Conservation (phyloP, 1,284 basidiomycete genomes). For the Rhodotorula sp. region DNA sequence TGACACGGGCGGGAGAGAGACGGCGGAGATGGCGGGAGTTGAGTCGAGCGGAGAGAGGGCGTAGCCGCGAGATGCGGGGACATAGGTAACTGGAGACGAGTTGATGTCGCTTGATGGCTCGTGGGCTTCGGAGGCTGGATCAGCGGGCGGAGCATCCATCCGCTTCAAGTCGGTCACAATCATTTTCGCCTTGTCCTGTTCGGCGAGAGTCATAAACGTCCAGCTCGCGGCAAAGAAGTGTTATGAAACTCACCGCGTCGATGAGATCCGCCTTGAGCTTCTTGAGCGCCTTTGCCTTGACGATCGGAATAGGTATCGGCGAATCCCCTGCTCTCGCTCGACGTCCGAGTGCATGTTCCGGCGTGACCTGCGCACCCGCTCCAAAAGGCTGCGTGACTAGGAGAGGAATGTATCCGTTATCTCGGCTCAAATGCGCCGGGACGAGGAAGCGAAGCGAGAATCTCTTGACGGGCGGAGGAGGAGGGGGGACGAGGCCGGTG, state of each 20-base stretch:
- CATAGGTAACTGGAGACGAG: not conserved
- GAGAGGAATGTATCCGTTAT: too few relatives aligned
- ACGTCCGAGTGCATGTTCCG: not conserved
- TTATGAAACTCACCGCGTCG: not conserved
- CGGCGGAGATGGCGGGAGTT: not conserved
- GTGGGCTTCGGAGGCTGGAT: not conserved
- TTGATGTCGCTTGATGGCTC: too few relatives aligned
- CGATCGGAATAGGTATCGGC: constrained; percentile 11
- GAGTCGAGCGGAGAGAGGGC: not conserved
- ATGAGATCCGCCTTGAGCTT: constrained; percentile 32
- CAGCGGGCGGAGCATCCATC: constrained; percentile 17
- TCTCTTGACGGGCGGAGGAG: not conserved
- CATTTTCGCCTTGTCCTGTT: constrained; percentile 21
- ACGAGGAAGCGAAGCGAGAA: not conserved
- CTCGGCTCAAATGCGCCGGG: not conserved
- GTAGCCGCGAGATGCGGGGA: not conserved
- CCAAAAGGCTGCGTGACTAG: too few relatives aligned
- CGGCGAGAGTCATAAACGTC: not conserved
- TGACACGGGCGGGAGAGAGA: not conserved
- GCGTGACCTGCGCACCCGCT: not conserved
- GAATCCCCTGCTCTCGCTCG: not conserved
- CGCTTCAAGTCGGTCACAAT: constrained; percentile 36
- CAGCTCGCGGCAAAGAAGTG: not conserved
- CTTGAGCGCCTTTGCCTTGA: constrained; percentile 33
- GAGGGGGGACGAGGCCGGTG: constrained; percentile 8